Evolutionary conservation across 2,329 filamentous ascomycete species (phyloP), one percentile per base, ranked within the genome.

Genomic region (Chaetothyriales sp.): DNA sequence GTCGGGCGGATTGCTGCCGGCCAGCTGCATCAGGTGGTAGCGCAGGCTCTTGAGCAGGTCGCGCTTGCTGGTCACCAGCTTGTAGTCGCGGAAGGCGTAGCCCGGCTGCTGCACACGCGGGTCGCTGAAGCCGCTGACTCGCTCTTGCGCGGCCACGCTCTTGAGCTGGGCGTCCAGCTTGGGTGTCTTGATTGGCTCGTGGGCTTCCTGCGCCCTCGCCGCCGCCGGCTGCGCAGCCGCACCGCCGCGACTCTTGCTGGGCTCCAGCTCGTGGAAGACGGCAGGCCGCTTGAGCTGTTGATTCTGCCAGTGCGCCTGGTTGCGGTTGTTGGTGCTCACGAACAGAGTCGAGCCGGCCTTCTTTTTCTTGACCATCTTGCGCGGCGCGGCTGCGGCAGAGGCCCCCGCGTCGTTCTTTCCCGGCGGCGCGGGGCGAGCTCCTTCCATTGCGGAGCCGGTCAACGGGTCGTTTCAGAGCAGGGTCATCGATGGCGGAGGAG

Each of bases 11-110:
- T 74, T 75, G 61, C 81, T 81, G 49, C 77, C 73, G 56, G 84
- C 76, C 51, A 98, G 82, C 60, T 86, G 83, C 74, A 95, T 89
- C 56, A 94, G 79, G 65, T 98, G 92, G 63, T 89, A 82, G 47
- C 90, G 85, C 54, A 94, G 71, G 5, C 85, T 86, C 60, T 92
- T 84, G 51, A 86, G 76, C 48, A 95, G 69, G 8, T 83, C 81
- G 62, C 83, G 82, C 68, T 94, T 94, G 5, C 87, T 94, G 5
- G 89, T 86, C 58, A 88, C 80, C 18, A 97, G 75, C 13, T 87
- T 86, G 60, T 73, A 82, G 61, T 82, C 82, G 9, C 65, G 63
- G 55, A 69, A 40, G 33, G 10, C 13, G 5, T 40, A 55, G 18
- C 54, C 54, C 28, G 56, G 51, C n/a, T 56, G 50, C 8, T 53